Evolutionary conservation across 2,329 filamentous ascomycete species (phyloP), one percentile per base, ranked within the genome.

Genomic region (Fusarium irregulare): DNA sequence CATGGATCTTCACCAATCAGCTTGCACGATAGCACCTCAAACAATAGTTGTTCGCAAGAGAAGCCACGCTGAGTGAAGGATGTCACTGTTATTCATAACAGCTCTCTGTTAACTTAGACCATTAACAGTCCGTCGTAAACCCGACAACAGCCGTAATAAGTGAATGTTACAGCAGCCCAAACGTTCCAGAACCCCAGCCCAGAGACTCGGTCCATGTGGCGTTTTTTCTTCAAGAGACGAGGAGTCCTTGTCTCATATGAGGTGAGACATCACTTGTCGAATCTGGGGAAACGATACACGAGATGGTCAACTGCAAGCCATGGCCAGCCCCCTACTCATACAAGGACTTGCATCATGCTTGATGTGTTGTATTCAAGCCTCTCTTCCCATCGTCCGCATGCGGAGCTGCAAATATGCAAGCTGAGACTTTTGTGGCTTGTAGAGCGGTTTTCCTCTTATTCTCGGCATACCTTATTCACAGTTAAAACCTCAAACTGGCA

Each of bases 321-420:
- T 37, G 10, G 34, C 18, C 34, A 44, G 20, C 41, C 20, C 20
- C 13, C 21, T 44, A 10, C 9, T 23, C 41, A 23, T 21, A 23
- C 41, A 11, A 16, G 11, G 14, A 9, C 20, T 7, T 44, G 14
- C 21, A 16, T 23, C 20, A 25, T 44, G 20, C 20, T 7, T 23
- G 9, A 18, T 44, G 30, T 50, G 21, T 27, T 21, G 25, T 46
- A 27, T 8, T 30, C 46, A 40, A 32, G 14, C 46, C 55, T 53
- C 21, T 53, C 51, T 45, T 67, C 64, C 47, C 34, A 41, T 57
- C 21, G 37, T 51, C 63, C 47, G 50, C 20, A 54, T 49, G 32
- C 47, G 57, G 56, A 66, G 51, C 32, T 14, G 34, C 10, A 28
- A 37, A 34, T 34, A 41, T 13, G 21, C 34, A 42, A 49, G 27